These are phyloP conservation scores for Fraxinus cuspidata DNA, from an alignment of 257 asterid species.

Conservation along the genomic window DNA sequence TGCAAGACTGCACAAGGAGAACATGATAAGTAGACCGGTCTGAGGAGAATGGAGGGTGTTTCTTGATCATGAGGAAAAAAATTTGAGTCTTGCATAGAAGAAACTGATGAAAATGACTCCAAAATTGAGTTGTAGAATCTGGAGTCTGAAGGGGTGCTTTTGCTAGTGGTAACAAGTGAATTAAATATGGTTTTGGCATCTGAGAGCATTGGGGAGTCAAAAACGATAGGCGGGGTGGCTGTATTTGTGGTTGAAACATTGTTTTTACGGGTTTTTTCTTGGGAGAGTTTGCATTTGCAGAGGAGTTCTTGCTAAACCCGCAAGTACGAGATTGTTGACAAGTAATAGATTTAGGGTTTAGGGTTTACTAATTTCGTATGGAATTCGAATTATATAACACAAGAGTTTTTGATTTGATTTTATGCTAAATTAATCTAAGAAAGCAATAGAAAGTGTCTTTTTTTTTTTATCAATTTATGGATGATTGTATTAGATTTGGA, in stretches of 20 bases:
- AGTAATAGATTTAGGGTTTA: too few relatives aligned
- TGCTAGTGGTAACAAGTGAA: constrained; percentile 54
- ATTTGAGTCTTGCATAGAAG: constrained; percentile 76
- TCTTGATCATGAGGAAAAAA: constrained; percentile 72
- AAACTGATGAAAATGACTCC: constrained; percentile 62
- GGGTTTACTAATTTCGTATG: too few relatives aligned
- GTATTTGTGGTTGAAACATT: constrained; percentile 24
- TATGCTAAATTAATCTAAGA: too few relatives aligned
- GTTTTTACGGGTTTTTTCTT: constrained; percentile 25
- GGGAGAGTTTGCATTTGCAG: constrained; percentile 16
- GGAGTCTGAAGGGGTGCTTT: constrained; percentile 51
- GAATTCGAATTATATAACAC: too few relatives aligned
- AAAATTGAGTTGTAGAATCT: constrained; percentile 60
- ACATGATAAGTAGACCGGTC: constrained; percentile 64
- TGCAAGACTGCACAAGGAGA: constrained; percentile 69
- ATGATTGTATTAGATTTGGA: too few relatives aligned
- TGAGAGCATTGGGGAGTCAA: constrained; percentile 59
- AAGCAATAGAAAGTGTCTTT: too few relatives aligned
- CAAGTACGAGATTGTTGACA: too few relatives aligned
- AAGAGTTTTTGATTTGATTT: too few relatives aligned
- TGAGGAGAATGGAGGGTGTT: constrained; percentile 73
- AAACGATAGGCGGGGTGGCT: constrained; percentile 35
- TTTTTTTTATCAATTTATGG: too few relatives aligned
- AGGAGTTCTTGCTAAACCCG: too few relatives aligned
- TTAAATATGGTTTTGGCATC: constrained; percentile 78